Evolutionary conservation across 139 green algal species (phyloP).

Genomic region (Chlorokybus atmophyticus): DNA sequence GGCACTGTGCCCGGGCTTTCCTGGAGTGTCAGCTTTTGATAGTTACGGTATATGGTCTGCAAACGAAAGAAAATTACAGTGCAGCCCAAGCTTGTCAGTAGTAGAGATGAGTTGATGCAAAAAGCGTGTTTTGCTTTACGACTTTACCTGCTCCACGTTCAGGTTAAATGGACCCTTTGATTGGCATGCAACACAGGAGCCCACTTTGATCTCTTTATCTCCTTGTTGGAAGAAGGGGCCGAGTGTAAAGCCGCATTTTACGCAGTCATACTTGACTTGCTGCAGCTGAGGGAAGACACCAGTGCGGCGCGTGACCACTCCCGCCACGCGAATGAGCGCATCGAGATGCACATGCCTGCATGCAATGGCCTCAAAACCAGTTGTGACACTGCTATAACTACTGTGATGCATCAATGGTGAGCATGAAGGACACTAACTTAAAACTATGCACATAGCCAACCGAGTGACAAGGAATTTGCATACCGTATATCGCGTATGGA

Average conservation of each 20-base stretch:
- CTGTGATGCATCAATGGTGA: not conserved
- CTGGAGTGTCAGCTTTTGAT: slow-evolving; percentile 96
- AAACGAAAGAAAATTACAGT: not conserved
- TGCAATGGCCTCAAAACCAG: slow-evolving; percentile 6
- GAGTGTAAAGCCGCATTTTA: slow-evolving; percentile 64
- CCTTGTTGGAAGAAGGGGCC: slow-evolving; percentile 73
- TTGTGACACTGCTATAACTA: slow-evolving; percentile 10
- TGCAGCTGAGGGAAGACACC: slow-evolving; percentile 94
- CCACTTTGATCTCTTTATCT: slow-evolving; percentile 56
- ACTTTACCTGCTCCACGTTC: slow-evolving; percentile 33
- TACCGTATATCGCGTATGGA: slow-evolving; percentile 79
- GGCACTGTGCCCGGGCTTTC: slow-evolving; percentile 83
- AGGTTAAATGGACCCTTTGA: slow-evolving; percentile 80
- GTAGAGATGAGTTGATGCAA: not conserved
- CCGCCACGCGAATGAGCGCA: slow-evolving; percentile 63
- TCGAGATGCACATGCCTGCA: slow-evolving; percentile 67
- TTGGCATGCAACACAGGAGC: slow-evolving; percentile 68
- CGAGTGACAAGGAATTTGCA: not conserved
- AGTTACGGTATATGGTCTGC: slow-evolving; percentile 94
- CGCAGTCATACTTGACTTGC: slow-evolving; percentile 79
- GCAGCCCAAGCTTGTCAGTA: not conserved
- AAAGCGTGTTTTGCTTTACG: slow-evolving; percentile 1
- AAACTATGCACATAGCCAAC: slow-evolving; percentile 8
- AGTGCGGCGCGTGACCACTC: slow-evolving; percentile 88
- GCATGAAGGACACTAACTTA: not conserved